These are phyloP conservation scores for Termitomyces sp. DNA, from an alignment of 768 basidiomycete species.

Conservation along the genomic window DNA sequence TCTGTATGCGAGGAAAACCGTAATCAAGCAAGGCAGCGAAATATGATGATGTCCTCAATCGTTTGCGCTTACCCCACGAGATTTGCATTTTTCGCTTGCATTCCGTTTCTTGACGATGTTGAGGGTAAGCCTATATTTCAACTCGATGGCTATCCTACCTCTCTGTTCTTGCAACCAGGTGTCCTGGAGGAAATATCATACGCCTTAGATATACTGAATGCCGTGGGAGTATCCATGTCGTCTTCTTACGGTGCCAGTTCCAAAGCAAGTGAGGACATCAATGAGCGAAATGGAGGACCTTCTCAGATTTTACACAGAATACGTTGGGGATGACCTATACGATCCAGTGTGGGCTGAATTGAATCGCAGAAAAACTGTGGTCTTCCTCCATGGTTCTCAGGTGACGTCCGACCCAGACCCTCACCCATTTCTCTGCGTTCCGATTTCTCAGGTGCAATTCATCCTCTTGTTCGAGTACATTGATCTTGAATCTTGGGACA, in stretches of 20 bases:
- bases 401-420: conserved; percentile 60
- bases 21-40: conserved; percentile 37
- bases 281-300: not conserved
- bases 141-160: not conserved
- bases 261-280: conserved; percentile 41
- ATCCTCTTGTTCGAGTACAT: not conserved
- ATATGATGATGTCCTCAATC: conserved; percentile 41
- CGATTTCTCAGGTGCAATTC: conserved; percentile 53
- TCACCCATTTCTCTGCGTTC: conserved; percentile 59
- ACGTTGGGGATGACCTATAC: conserved; percentile 60
- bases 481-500: not conserved
- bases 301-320: conserved; percentile 34
- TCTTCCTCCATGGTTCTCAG: conserved; percentile 73
- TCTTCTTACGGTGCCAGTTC: conserved; percentile 61
- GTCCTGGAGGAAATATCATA: conserved; percentile 55
- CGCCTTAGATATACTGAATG: conserved; percentile 54
- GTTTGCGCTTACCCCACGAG: conserved; percentile 44
- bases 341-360: conserved; percentile 71
- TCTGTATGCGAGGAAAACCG: conserved; percentile 35
- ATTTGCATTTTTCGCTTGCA: conserved; percentile 67
- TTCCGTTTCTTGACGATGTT: conserved; percentile 60
- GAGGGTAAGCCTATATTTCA: conserved; percentile 35
- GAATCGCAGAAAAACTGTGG: conserved; percentile 49
- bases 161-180: conserved; percentile 29
- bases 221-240: conserved; percentile 60